Evolutionary conservation across 805 yeast genomes (phyloP), one percentile per base, ranked within the genome.

Genomic region (Scheffersomyces coipomensis): DNA sequence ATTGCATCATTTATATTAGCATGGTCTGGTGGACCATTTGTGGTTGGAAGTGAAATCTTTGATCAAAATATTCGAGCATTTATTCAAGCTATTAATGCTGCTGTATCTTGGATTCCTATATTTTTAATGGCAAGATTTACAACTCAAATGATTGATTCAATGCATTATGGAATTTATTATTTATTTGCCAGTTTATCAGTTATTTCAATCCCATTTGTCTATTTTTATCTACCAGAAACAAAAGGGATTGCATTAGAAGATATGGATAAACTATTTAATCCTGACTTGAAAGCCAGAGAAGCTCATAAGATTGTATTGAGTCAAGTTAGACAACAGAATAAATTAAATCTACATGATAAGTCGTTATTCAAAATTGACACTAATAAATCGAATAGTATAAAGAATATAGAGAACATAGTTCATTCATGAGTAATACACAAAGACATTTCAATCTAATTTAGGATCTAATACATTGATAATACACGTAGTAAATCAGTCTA

Each of bases 21-120:
- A 5, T 66, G 71, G 71, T 60, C 66, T 5, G 69, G 66, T 1
- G 69, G 69, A 16, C 72, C 71, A 5, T 66, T 61, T 47, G 69
- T 66, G 17, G 62, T 64, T 27, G 71, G 71, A 3, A 44, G 62
- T 31, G 72, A 66, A 43, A 60, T 66, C 4, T 66, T 64, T 44
- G 70, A 64, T 49, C 69, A 64, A 45, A 64, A 66, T 39, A 62
- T 66, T 45, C 49, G 72, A 36, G 58, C 68, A 15, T 64, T 66
- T 37, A 66, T 61, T 25, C 69, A 64, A 48, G 68, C 68, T 39
- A 62, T 65, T 40, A 64, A 64, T 46, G 68, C 70, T 2, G 69
- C 70, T 10, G 63, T 62, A 19, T 59, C 64, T 26, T 64, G 70
- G 71, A 58, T 64, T 19, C 68, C 69, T 8, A 62, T 64, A 29